Evolutionary conservation across 1,139 yeast genomes (phyloP), one percentile per base, ranked within the genome.

Genomic region (Citeromyces hawaiiensis): DNA sequence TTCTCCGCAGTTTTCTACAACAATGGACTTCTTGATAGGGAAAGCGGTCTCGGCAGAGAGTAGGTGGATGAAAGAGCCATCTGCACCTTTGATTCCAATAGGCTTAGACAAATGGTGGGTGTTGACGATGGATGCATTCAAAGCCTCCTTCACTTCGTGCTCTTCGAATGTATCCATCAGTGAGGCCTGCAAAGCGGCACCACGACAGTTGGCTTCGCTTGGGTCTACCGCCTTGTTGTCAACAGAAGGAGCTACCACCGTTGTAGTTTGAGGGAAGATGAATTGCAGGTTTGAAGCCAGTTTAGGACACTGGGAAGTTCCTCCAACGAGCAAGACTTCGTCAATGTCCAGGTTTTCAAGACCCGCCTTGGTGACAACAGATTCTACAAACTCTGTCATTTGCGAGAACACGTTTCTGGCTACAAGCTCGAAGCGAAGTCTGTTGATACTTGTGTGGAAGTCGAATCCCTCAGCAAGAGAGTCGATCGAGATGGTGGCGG

Each of bases 171-270:
- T 68, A 53, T 85, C 83, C 48, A 88, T 71, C 58, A 93, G 68
- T 35, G 95, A 76, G 39, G 96, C 98, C 70, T 93, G 98, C 57
- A 91, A 72, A 44, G 98, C 96, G 46, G 96, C 94, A 64, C 99
- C 99, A 58, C 94, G 82, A 48, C 94, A 80, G 48, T 82, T 70
- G 55, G 87, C 71, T 66, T 93, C 98, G 53, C 85, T 76, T 45
- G 99, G 96, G 66, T 82, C 77, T 45, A 81, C 57, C 42, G 94
- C 87, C 61, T 83, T 83, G 47, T 83, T 50, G 58, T 81, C 87
- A 44, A 72, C 56, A 23, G 83, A 67, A 49, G 97, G 95, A 19
- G 97, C 79, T 46, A 79, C 69, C 43, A 88, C 72, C 41, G 62
- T 70, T 43, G 94, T 85, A 43, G 80, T 59, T 59, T 83, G 94